These are phyloP conservation scores for Candida jianshihensis DNA, from an alignment of 805 yeast species.

Conservation along the genomic window DNA sequence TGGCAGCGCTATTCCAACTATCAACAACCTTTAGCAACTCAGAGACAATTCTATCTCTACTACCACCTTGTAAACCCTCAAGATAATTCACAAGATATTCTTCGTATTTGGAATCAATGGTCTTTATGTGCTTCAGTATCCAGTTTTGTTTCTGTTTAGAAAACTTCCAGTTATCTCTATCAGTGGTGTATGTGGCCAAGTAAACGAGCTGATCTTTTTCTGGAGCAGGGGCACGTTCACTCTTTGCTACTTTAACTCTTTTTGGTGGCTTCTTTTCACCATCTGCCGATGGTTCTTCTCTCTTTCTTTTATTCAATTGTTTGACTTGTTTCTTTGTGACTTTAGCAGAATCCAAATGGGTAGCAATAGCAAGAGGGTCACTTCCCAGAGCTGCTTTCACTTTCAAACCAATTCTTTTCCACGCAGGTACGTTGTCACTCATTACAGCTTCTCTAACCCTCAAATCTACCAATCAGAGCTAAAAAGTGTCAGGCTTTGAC, in stretches of 20 bases:
- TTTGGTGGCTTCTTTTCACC: slow-evolving; percentile 53
- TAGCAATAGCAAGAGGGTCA: slow-evolving; percentile 38
- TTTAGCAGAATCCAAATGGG: slow-evolving; percentile 38
- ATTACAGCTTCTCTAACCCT: too few species aligned
- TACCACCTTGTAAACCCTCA: slow-evolving; percentile 63
- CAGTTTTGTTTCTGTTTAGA: slow-evolving; percentile 84
- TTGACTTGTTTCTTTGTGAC: slow-evolving; percentile 38
- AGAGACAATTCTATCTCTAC: slow-evolving; percentile 47
- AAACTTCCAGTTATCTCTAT: slow-evolving; percentile 67
- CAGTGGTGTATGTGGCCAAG: slow-evolving; percentile 49
- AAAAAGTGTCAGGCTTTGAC: too few species aligned
- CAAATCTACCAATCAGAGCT: too few species aligned
- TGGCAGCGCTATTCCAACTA: slow-evolving; percentile 45
- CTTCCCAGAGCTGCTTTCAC: slow-evolving; percentile 40
- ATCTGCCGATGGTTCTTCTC: slow-evolving; percentile 8
- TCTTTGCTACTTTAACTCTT: slow-evolving; percentile 60
- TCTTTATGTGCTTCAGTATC: slow-evolving; percentile 57
- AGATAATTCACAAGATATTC: slow-evolving; percentile 44
- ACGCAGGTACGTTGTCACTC: slow-evolving; percentile 54
- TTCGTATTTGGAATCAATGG: slow-evolving; percentile 48
- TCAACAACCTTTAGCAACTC: slow-evolving; percentile 41
- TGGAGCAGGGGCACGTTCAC: slow-evolving; percentile 62
- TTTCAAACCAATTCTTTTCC: slow-evolving; percentile 72
- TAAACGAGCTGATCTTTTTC: slow-evolving; percentile 71
- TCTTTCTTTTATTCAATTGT: slow-evolving; percentile 26